Base-by-base conservation (phyloP, 495 filamentous ascomycete species). In the Lophiotrema nucula region DNA sequence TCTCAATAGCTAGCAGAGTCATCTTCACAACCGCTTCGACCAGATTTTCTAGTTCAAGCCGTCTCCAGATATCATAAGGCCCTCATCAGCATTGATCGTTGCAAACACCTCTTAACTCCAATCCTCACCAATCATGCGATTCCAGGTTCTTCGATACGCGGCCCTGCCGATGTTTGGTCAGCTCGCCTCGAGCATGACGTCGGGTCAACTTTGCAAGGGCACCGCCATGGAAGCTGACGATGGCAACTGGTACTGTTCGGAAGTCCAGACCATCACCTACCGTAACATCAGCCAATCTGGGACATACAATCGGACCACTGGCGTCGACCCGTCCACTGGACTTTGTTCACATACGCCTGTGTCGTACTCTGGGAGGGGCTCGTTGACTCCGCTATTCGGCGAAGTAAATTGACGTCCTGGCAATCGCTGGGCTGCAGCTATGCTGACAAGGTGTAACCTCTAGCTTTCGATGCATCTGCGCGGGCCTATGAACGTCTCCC, bases 391-490 rank as follows among this genome's bases (percentile, higher is more conserved):
- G 0, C 76, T 88, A 47, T 71, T 83, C 65, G 84, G 87, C 55
- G 83, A 86, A 65, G 87, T 88, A 70, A 69, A n/a, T n/a, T n/a
- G n/a, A n/a, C n/a, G n/a, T n/a, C n/a, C n/a, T n/a, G n/a, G n/a
- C n/a, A n/a, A 78, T 39, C n/a, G 16, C 3, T 73, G 4, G 8
- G 2, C 19, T 2, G 4, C 12, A 47, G 41, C 27, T 23, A n/a
- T n/a, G n/a, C n/a, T n/a, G n/a, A n/a, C n/a, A n/a, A n/a, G n/a
- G n/a, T n/a, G n/a, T n/a, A n/a, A n/a, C n/a, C n/a, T 12, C 24
- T 47, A 89, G 87, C 68, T 89, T 27, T 86, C 85, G 0, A 46
- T 88, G 43, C 83, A 88, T 64, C 79, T 90, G 67, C 83, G 87
- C 33, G 87, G 86, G 10, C 88, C 87, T 2, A 60, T 87, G 44